Percentiles rank a stretch among this genome's conserved stretches.
Evolutionary conservation across 169 alveolate species (phyloP).

Genomic region (Eimeria maxima): DNA sequence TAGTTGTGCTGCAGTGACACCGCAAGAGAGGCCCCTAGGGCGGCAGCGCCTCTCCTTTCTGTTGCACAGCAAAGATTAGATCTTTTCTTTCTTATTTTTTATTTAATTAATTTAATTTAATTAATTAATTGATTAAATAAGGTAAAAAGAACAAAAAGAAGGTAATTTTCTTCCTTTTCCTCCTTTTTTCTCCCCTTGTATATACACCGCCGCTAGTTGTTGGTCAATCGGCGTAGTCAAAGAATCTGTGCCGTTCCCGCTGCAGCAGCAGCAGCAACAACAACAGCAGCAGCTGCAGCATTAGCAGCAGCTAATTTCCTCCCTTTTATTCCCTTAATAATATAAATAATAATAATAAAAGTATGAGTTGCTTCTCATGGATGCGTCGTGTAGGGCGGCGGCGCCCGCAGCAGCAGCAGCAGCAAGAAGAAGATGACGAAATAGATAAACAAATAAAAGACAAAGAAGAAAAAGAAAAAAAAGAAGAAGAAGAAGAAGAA

Average conservation of each 20-base stretch:
- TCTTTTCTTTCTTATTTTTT: neutral
- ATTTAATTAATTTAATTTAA: neutral
- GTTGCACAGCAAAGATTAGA: too few relatives aligned
- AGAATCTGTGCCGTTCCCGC: too few relatives aligned
- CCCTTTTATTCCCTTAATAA: too few relatives aligned
- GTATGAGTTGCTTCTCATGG: neutral
- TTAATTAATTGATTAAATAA: neutral
- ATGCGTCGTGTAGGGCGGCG: neutral
- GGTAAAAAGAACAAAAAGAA: neutral
- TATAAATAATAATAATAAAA: neutral
- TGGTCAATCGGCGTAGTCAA: neutral
- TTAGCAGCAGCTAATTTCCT: neutral
- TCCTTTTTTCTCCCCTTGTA: neutral
- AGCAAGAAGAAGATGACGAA: too few relatives aligned
- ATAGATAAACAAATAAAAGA: neutral
- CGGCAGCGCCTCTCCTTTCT: neutral
- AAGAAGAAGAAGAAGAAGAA: neutral
- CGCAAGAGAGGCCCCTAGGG: neutral
- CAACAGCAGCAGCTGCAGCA: neutral
- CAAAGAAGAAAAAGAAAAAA: neutral
- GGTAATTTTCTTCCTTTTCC: neutral
- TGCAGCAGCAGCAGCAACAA: neutral
- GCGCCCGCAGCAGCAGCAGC: neutral
- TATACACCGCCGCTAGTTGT: neutral
- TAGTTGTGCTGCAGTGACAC: neutral